A percentile compares a stretch with the other conserved stretches of the same genome.
phyloP scores from a whole-genome alignment of 83 land plant species.

The Picea mariana region DNA sequence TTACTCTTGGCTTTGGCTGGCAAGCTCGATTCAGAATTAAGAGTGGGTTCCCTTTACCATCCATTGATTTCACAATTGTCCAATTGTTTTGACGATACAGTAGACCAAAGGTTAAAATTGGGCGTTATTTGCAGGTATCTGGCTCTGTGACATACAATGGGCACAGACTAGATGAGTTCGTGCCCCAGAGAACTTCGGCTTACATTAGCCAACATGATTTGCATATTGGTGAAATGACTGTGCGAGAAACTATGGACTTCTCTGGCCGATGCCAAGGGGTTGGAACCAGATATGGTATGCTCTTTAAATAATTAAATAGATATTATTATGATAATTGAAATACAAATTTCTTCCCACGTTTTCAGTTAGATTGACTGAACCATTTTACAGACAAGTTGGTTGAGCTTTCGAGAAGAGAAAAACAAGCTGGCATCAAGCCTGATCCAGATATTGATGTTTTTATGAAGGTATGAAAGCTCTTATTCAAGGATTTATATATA shows the following conservation, averaged over 20 bases:
- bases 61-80: not conserved
- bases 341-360: not conserved
- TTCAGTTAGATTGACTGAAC: not conserved
- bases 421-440: not conserved
- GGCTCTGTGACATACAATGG: constrained; percentile 82
- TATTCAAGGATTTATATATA: not conserved
- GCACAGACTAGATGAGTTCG: constrained; percentile 72
- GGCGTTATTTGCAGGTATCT: constrained; percentile 33
- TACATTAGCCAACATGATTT: too few species aligned
- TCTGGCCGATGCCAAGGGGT: too few species aligned
- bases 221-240: too few species aligned
- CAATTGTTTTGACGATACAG: not conserved
- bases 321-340: too few species aligned
- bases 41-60: constrained; percentile 3
- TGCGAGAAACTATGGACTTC: too few species aligned
- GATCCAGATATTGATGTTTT: constrained; percentile 45
- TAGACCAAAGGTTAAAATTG: too few species aligned
- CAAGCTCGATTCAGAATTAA: constrained; percentile 19
- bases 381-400: constrained; percentile 32
- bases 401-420: constrained; percentile 32
- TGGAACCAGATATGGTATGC: constrained; percentile 31
- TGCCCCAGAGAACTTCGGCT: not conserved
- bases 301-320: too few species aligned
- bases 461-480: constrained; percentile 29
- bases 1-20: constrained; percentile 44